phyloP scores from a whole-genome alignment of 1,284 basidiomycete genomes.

The Ganoderma leucocontextum region DNA sequence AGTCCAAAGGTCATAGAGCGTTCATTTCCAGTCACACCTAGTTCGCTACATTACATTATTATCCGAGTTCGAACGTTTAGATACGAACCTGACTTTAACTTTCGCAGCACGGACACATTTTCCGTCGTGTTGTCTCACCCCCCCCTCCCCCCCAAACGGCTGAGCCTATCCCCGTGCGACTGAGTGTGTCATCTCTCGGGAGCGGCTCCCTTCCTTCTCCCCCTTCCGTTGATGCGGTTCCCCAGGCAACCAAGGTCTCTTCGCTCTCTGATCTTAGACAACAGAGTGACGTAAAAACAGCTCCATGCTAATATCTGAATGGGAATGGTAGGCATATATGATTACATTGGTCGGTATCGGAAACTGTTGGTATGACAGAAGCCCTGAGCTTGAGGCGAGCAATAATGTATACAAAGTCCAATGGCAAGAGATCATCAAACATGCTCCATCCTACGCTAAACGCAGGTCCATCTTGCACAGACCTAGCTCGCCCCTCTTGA shows the following conservation, averaged over 20 bases:
- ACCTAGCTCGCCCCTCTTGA: conserved; percentile 44
- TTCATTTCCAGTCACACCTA: background rate
- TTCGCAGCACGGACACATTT: background rate
- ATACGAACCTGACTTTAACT: too few species aligned
- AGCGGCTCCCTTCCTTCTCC: background rate
- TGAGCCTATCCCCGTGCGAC: background rate
- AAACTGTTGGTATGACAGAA: background rate
- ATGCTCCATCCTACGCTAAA: background rate
- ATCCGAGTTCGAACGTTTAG: background rate
- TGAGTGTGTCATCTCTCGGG: background rate
- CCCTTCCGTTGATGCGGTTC: background rate
- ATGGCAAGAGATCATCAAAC: background rate
- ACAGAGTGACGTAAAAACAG: background rate
- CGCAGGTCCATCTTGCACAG: conserved; percentile 25
- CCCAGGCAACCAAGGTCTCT: background rate
- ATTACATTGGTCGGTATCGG: background rate
- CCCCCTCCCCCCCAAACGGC: background rate
- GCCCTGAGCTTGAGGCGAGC: background rate
- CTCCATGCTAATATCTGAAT: background rate
- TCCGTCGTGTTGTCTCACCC: background rate
- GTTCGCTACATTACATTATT: background rate
- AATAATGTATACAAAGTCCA: conserved; percentile 4
- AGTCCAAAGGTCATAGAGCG: background rate
- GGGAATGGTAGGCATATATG: background rate
- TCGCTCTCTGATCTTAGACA: background rate